Conservation (phyloP, 345 rosid genomes). For the Reutealis trisperma region DNA sequence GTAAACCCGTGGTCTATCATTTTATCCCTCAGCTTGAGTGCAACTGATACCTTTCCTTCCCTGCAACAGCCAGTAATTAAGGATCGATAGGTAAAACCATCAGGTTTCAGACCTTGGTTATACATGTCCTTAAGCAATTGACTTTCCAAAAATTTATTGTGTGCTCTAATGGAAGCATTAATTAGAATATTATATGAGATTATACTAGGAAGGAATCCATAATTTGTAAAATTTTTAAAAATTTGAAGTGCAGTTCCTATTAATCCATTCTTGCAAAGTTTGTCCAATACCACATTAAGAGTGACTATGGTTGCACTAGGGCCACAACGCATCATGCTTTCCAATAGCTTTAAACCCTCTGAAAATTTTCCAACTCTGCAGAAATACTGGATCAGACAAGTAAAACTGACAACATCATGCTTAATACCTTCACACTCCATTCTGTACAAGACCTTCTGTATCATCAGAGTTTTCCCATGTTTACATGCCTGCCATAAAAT, state of each 20-base stretch:
- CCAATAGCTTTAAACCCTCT: conserved; percentile 26
- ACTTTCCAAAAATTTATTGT: not conserved
- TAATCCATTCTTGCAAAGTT: conserved; percentile 39
- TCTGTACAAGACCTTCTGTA: conserved; percentile 24
- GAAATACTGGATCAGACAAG: conserved; percentile 35
- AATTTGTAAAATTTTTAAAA: conserved; percentile 12
- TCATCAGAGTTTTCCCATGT: conserved; percentile 27
- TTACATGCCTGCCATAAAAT: conserved; percentile 40
- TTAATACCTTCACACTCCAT: conserved; percentile 33
- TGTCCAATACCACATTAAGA: conserved; percentile 30
- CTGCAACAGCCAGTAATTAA: not conserved
- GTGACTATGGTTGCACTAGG: conserved; percentile 25
- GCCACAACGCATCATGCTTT: conserved; percentile 29
- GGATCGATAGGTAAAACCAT: not conserved
- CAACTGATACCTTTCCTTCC: not conserved
- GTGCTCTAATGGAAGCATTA: not conserved
- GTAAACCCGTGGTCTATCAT: not conserved
- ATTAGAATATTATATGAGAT: too few relatives aligned
- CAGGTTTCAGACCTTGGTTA: not conserved
- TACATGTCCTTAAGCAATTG: not conserved
- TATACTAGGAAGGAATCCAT: not conserved
- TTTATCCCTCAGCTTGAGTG: not conserved
- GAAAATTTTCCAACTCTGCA: conserved; percentile 31
- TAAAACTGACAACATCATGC: conserved; percentile 28
- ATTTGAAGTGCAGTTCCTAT: conserved; percentile 22